phyloP scores from a whole-genome alignment of 192 early-diverging fungal genomes.

The Spizellomyces punctatus region DNA sequence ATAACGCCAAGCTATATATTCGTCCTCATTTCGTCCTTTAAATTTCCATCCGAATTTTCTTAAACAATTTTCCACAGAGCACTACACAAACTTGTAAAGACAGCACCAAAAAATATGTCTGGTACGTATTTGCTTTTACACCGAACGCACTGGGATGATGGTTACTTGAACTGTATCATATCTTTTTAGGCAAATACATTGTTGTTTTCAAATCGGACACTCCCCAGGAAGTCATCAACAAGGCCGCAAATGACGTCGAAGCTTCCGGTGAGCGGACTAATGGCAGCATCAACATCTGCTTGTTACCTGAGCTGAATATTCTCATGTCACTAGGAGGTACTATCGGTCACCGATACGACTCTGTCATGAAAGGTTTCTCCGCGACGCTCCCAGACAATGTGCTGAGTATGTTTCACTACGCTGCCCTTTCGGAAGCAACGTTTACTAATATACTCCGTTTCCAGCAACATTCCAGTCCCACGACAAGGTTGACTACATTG shows the following conservation, averaged over 20 bases:
- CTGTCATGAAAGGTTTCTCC: slow-evolving; percentile 58
- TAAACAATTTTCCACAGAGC: no score
- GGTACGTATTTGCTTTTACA: no score
- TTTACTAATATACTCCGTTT: background rate
- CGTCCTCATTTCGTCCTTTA: no score
- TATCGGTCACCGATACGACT: slow-evolving; percentile 52
- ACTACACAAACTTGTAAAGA: no score
- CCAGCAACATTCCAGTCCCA: slow-evolving; percentile 46
- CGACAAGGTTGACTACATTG: slow-evolving; percentile 53
- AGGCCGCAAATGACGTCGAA: slow-evolving; percentile 38
- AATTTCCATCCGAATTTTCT: no score
- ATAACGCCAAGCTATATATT: no score
- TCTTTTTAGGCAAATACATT: slow-evolving; percentile 44
- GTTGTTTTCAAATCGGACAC: slow-evolving; percentile 61
- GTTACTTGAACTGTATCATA: slow-evolving; percentile 31
- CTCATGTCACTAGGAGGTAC: slow-evolving; percentile 40
- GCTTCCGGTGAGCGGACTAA: slow-evolving; percentile 9
- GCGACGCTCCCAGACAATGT: slow-evolving; percentile 56
- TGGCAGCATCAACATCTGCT: slow-evolving; percentile 3
- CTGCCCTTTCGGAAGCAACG: no score
- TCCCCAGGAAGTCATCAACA: slow-evolving; percentile 41
- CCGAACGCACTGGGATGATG: slow-evolving; percentile 29
- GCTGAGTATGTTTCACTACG: slow-evolving; percentile 34
- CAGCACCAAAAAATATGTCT: no score
- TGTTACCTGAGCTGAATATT: slow-evolving; percentile 23